Base-by-base conservation (phyloP, 164 flowering plant genomes). In the Sedum album region DNA sequence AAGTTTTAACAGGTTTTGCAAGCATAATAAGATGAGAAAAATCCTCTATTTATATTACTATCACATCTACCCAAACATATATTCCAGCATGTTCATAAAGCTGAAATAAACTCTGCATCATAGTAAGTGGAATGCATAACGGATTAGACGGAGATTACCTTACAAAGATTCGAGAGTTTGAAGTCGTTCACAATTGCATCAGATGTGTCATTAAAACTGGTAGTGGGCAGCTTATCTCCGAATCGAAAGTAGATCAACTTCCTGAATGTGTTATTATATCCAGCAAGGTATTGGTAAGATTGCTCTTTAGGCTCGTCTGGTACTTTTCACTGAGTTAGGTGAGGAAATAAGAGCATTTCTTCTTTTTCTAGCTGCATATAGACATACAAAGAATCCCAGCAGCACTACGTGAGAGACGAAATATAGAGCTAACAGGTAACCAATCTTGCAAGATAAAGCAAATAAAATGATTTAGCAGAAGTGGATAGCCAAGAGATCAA, bases 311-410 rank as follows among this genome's bases (percentile, higher is more conserved):
- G 60, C 26, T 5, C 1, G 60, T 23, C 60, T 53, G 11, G 31
- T 26, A 17, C 31, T 55, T 55, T 23, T 17, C 31, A 11, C 26
- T 26, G 61, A 25, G 31, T 55, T 31, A 25, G 31, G 10, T 55
- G 61, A 13, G 1, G 31, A 26, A 8, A 55, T 26, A 26, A 1
- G 31, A 18, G 66, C 8, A 28, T 65, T 73, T 42, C 17, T 25
- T 41, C 17, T 25, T 41, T 49, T 41, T 44, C 42, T 11, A 14
- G 48, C 36, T 31, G 8, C 42, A 23, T 26, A 71, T 25, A 49
- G 68, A 44, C 64, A 68, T 30, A 66, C 60, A 21, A 71, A 46
- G 69, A 74, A 74, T 21, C 10, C 73, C 28, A 74, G 1, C n/a
- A 74, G 2, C 38, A 42, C 66, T 25, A 74, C 0, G 7, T 70